phyloP scores from a whole-genome alignment of 2,329 filamentous ascomycete species.

The Furcasterigmium furcatum region DNA sequence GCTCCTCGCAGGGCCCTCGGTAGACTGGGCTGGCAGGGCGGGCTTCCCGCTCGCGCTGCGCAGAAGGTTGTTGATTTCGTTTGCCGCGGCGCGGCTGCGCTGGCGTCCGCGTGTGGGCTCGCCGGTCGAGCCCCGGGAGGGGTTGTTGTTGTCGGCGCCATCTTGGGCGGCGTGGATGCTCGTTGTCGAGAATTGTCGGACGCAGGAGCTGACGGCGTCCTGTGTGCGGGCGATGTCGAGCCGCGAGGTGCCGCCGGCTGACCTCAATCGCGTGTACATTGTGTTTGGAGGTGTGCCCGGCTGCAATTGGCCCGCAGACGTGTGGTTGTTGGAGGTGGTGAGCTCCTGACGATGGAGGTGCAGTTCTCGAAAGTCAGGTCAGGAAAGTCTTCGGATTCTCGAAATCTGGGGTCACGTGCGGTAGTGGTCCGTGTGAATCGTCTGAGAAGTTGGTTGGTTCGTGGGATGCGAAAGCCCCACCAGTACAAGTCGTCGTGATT shows the following conservation, averaged over 20 bases:
- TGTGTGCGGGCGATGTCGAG: conserved; percentile 27
- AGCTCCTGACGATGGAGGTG: background rate
- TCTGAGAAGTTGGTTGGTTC: too few relatives aligned
- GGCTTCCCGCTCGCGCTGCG: conserved; percentile 5
- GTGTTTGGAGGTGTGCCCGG: conserved; percentile 11
- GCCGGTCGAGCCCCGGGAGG: background rate
- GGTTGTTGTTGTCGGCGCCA: conserved; percentile 9
- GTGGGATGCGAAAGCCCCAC: too few relatives aligned
- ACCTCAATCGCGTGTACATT: conserved; percentile 36
- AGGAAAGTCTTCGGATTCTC: background rate
- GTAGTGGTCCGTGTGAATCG: too few relatives aligned
- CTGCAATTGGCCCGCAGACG: background rate
- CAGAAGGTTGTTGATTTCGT: conserved; percentile 27
- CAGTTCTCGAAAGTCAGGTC: background rate
- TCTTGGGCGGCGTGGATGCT: conserved; percentile 26
- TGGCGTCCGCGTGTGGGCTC: conserved; percentile 14
- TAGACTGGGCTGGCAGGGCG: conserved; percentile 5
- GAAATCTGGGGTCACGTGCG: too few relatives aligned
- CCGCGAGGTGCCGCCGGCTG: conserved; percentile 29
- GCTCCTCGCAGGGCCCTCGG: conserved; percentile 1
- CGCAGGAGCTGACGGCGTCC: conserved; percentile 25
- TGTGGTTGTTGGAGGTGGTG: background rate
- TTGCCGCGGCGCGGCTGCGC: conserved; percentile 28
- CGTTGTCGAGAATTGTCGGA: conserved; percentile 35
- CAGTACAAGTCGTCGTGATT: too few relatives aligned